These are phyloP conservation scores for Verticillium albo-atrum DNA, from an alignment of 2,329 filamentous ascomycete species.

Conservation along the genomic window DNA sequence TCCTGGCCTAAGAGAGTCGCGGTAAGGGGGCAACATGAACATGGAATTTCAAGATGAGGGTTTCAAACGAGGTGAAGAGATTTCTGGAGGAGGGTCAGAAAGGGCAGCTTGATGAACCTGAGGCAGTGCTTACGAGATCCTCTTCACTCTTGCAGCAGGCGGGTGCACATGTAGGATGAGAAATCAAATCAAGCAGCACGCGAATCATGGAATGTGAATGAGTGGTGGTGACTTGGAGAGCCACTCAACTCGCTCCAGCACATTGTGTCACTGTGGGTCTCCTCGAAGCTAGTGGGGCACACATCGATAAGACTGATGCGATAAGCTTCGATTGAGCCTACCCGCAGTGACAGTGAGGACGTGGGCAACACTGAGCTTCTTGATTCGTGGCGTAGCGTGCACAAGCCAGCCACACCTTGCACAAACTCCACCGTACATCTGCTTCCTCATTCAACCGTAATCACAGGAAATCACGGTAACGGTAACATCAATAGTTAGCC, in stretches of 20 bases:
- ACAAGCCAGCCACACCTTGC: no score
- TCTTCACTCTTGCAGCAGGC: not conserved
- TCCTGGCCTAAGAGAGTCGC: conserved; percentile 4
- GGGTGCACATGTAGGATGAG: not conserved
- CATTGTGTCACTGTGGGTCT: not conserved
- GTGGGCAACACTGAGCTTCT: no score
- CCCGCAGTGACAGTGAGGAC: not conserved
- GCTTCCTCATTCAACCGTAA: no score
- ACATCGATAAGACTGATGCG: not conserved
- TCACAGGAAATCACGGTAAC: no score
- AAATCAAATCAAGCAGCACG: not conserved
- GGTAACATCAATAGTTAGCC: no score
- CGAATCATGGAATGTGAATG: not conserved
- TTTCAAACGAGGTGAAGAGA: not conserved
- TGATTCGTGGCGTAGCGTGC: no score
- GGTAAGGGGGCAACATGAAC: conserved; percentile 3
- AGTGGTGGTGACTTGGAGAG: no score
- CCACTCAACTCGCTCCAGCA: no score
- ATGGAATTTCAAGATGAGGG: not conserved
- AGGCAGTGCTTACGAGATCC: not conserved
- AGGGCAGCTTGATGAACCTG: not conserved
- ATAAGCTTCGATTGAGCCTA: not conserved
- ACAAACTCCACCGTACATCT: no score
- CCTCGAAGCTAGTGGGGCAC: no score
- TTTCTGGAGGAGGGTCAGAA: not conserved